These are phyloP conservation scores for Fraxinus paxiana DNA, from an alignment of 305 asterid species.

Conservation along the genomic window DNA sequence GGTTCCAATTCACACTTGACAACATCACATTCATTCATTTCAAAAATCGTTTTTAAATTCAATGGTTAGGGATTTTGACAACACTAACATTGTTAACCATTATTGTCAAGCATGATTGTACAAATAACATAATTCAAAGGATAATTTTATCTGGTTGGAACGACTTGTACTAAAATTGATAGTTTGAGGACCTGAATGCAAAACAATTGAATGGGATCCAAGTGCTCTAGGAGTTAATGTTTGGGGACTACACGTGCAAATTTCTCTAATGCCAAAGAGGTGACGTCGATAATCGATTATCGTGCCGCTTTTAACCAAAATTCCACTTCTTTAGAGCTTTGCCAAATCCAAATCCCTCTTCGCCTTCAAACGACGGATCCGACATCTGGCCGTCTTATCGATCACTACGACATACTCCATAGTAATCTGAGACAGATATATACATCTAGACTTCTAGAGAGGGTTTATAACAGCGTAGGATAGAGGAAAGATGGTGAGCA, in stretches of 20 bases:
- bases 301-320: not conserved
- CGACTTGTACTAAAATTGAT: not conserved
- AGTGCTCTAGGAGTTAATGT: not conserved
- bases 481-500: slow-evolving; percentile 68
- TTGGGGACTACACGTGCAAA: not conserved
- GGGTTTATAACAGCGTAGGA: not conserved
- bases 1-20: not conserved
- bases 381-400: not conserved
- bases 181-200: not conserved
- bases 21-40: not conserved
- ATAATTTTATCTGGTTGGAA: not conserved
- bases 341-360: not conserved
- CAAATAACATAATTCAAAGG: not conserved
- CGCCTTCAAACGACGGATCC: not conserved
- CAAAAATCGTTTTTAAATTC: not conserved
- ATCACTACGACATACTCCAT: not conserved
- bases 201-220: not conserved
- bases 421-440: not conserved
- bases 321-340: not conserved
- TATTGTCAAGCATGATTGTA: not conserved
- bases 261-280: not conserved
- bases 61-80: not conserved
- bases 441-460: not conserved
- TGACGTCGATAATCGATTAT: not conserved
- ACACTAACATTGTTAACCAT: not conserved